Conservation (phyloP, 2,329 filamentous ascomycete species). For the Hypomyces perniciosus region DNA sequence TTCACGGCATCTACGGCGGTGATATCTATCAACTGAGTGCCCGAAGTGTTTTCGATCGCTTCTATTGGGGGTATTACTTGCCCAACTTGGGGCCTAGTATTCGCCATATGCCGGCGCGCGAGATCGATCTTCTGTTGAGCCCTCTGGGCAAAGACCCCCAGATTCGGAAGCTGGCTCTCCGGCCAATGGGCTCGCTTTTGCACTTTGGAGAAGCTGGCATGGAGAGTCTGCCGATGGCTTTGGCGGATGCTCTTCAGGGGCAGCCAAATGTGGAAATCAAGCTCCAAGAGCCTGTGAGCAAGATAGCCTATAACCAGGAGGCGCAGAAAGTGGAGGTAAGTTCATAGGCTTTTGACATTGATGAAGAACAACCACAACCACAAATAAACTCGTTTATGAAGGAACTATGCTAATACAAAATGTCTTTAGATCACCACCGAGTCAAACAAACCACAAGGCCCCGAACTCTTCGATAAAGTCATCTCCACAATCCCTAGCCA, state of each 20-base stretch:
- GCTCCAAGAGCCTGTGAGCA: conserved; percentile 40
- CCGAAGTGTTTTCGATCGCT: conserved; percentile 44
- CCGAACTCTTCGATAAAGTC: conserved; percentile 46
- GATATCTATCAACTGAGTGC: conserved; percentile 77
- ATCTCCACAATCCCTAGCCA: conserved; percentile 58
- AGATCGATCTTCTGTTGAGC: conserved; percentile 23
- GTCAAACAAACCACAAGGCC: conserved; percentile 1
- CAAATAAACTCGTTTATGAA: neutral
- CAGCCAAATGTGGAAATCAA: conserved; percentile 57
- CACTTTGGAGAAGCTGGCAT: conserved; percentile 52
- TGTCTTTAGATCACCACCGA: conserved; percentile 16
- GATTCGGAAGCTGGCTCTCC: conserved; percentile 26
- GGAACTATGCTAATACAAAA: neutral
- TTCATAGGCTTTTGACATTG: neutral
- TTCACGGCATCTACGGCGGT: conserved; percentile 91
- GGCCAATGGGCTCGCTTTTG: conserved; percentile 26
- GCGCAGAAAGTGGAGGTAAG: conserved; percentile 38
- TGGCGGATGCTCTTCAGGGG: conserved; percentile 44
- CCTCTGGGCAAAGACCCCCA: conserved; percentile 23
- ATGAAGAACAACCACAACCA: too few species aligned
- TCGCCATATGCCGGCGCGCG: conserved; percentile 33
- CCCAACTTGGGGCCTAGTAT: conserved; percentile 30
- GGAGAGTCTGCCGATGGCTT: conserved; percentile 49
- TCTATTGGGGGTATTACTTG: conserved; percentile 27
- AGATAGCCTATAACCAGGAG: conserved; percentile 35